Conservation (phyloP, 495 filamentous ascomycete genomes). For the Tuber magnatum region DNA sequence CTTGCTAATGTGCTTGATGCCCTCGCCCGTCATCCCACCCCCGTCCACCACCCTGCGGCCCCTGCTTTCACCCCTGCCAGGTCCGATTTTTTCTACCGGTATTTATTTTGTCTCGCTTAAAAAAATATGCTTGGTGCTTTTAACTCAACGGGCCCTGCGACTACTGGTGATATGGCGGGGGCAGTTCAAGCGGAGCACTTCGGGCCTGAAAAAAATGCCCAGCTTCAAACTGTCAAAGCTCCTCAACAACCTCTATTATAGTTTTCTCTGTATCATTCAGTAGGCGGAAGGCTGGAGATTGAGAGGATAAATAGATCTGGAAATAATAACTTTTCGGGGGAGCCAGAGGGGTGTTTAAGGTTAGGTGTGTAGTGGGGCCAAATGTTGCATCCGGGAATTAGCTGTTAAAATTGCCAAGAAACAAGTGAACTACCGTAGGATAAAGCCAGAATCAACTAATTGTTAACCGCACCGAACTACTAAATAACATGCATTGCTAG, state of each 20-base stretch:
- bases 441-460: neutral
- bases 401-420: neutral
- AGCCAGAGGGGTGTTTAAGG: neutral
- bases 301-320: neutral
- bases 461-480: neutral
- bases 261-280: neutral
- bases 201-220: neutral
- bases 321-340: neutral
- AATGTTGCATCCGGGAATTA: neutral
- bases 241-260: neutral
- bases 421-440: too few relatives aligned
- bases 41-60: conserved; percentile 27
- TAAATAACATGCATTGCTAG: neutral
- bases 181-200: neutral
- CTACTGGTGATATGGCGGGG: neutral
- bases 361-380: neutral
- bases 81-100: neutral
- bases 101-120: conserved; percentile 15
- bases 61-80: conserved; percentile 17
- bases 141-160: neutral
- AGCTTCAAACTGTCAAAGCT: neutral
- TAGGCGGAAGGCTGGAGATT: neutral
- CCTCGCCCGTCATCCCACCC: conserved; percentile 19
- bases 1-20: conserved; percentile 24
- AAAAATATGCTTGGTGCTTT: neutral